Base-by-base conservation (phyloP, 208 protist genomes). In the Strigomonas galati region DNA sequence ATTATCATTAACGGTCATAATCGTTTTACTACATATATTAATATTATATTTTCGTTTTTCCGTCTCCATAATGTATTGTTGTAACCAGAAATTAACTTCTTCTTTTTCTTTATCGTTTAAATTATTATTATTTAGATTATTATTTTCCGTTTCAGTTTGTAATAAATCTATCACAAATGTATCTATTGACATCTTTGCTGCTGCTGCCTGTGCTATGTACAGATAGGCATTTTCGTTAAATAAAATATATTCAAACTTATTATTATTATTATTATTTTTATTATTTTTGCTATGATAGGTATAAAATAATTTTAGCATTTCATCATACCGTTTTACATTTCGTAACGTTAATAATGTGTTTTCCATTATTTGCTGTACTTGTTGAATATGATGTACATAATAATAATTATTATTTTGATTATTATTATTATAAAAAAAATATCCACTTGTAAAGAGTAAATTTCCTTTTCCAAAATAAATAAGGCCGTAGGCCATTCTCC, bases 241-340 rank as follows among this genome's bases (percentile, higher is more conserved):
- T 31, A 59, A 31, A 4, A 40, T 10, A 59, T 31, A 7, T 12
- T 10, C 30, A 7, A 35, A 35, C 17, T 56, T 56, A 56, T 56
- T 56, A 56, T 48, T 48, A 48, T 48, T 48, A 48, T 48, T 48
- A 48, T 48, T 48, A 48, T 48, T 48, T 48, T 56, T 56, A 56
- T 56, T 56, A 35, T 40, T 5, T 4, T 31, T 59, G 6, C 4
- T 7, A 30, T 35, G 30, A 59, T 59, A 21, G 26, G 21, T 59
- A 12, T 59, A 6, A 31, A 35, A 59, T 2, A 40, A 31, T 4
- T 4, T 19, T 4, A 59, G 3, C 17, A 59, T 40, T n/a, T 21
- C n/a, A 17, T 28, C n/a, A 17, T 59, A 59, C 4, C 30, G 23
- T 59, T 31, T 7, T 31, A 59, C 54, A 3, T 7, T 59, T 7